A percentile compares a stretch with the other conserved stretches of the same genome.
phyloP scores from a whole-genome alignment of 1,139 yeast genomes.

The Candida tetrigidarum region DNA sequence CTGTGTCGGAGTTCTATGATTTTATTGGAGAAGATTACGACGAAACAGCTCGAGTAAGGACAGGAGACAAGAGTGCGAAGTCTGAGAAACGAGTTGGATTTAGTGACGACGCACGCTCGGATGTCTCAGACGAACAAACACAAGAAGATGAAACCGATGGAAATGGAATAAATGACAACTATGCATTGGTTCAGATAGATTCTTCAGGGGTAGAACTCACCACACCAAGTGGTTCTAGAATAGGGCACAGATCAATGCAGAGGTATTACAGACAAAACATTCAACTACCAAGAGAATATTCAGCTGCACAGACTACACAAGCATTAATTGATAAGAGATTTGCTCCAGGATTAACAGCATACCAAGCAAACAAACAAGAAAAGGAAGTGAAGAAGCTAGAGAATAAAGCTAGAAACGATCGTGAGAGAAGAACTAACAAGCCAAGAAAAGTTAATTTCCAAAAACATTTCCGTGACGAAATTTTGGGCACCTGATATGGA shows the following conservation, averaged over 20 bases:
- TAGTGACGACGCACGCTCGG: constrained; percentile 16
- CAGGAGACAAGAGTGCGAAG: constrained; percentile 19
- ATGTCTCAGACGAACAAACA: constrained; percentile 21
- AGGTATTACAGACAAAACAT: constrained; percentile 47
- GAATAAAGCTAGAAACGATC: constrained; percentile 26
- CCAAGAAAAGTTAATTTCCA: constrained; percentile 37
- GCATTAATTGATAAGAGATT: constrained; percentile 45
- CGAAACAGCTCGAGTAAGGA: too few relatives aligned
- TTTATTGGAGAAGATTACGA: constrained; percentile 28
- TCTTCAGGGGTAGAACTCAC: constrained; percentile 43
- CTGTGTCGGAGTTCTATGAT: constrained; percentile 47
- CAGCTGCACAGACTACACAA: constrained; percentile 38
- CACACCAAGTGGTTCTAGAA: constrained; percentile 51
- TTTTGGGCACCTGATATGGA: constrained; percentile 30
- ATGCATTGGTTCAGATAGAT: constrained; percentile 41
- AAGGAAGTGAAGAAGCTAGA: constrained; percentile 33
- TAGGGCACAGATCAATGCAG: constrained; percentile 54
- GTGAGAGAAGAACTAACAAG: constrained; percentile 33
- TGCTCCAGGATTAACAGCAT: constrained; percentile 42
- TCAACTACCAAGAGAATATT: constrained; percentile 26
- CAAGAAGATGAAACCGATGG: constrained; percentile 37
- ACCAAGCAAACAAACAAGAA: constrained; percentile 39
- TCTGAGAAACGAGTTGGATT: constrained; percentile 27
- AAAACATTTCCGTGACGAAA: constrained; percentile 43
- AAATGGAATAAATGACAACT: constrained; percentile 27